Evolutionary conservation across 2,329 filamentous ascomycete genomes (phyloP).

Genomic region (Xylaria digitata): DNA sequence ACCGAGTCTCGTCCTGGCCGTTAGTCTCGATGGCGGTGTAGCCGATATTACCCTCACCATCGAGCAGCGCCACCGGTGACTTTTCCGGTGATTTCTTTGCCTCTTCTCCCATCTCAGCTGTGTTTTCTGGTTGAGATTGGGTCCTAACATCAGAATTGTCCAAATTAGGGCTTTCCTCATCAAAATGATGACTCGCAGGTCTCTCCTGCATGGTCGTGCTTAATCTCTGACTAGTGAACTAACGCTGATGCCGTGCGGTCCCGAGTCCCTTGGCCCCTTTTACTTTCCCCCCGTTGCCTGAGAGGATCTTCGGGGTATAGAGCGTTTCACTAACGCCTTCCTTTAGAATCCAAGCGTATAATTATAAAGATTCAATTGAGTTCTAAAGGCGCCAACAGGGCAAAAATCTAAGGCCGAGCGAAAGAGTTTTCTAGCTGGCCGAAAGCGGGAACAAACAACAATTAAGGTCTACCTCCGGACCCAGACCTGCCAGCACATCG

Average conservation of each 20-base stretch:
- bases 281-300: not conserved
- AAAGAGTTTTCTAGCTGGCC: not conserved
- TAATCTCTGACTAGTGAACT: not conserved
- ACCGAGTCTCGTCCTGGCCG: conserved; percentile 3
- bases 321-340: not conserved
- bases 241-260: not conserved
- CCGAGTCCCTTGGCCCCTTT: not conserved
- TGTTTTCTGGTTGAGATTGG: not conserved
- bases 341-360: not conserved
- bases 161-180: conserved; percentile 18
- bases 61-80: not conserved
- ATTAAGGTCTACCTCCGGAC: conserved; percentile 11
- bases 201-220: conserved; percentile 9
- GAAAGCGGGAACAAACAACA: not conserved
- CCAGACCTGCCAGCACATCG: conserved; percentile 5
- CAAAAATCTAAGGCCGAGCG: not conserved
- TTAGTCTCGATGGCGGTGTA: not conserved
- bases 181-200: conserved; percentile 7
- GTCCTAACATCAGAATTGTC: not conserved
- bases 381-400: not conserved
- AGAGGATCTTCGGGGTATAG: not conserved
- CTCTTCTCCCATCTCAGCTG: conserved; percentile 4
- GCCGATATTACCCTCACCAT: not conserved
- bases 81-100: not conserved
- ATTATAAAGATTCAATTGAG: not conserved